A percentile compares a stretch with the other conserved stretches of the same genome.
Conservation (phyloP, 2,329 filamentous ascomycete genomes). For the Aspergillus floridensis region DNA sequence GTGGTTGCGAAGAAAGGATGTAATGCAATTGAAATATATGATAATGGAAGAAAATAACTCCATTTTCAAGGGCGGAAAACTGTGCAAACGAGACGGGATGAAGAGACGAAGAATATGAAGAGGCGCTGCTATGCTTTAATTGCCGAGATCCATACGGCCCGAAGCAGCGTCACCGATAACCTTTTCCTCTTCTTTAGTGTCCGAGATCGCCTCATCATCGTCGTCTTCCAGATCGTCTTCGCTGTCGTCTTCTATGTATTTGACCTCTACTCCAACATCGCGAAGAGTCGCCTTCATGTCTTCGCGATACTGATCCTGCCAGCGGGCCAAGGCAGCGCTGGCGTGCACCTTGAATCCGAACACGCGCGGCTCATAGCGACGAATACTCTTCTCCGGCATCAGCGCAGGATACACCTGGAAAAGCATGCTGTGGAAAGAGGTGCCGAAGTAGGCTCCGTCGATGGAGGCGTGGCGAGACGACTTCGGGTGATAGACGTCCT, state of each 20-base stretch:
- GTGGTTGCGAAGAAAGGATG: not conserved
- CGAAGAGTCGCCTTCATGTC: constrained; percentile 77
- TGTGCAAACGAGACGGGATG: not conserved
- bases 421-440: constrained; percentile 97
- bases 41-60: not conserved
- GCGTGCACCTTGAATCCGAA: constrained; percentile 97
- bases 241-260: constrained; percentile 69
- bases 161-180: constrained; percentile 31
- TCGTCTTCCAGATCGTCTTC: constrained; percentile 50
- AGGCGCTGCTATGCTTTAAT: constrained; percentile 20
- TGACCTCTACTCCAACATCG: constrained; percentile 67
- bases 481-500: constrained; percentile 98
- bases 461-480: constrained; percentile 92
- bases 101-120: not conserved
- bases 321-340: constrained; percentile 79
- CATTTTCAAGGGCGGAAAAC: not conserved
- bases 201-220: constrained; percentile 36
- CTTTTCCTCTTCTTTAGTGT: constrained; percentile 24
- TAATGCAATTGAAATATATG: not conserved
- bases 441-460: constrained; percentile 96
- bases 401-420: constrained; percentile 96
- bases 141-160: constrained; percentile 38
- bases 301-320: constrained; percentile 80
- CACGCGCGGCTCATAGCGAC: constrained; percentile 83
- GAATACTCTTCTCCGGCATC: constrained; percentile 78